These are phyloP conservation scores for Colletotrichum limetticola DNA, from an alignment of 2,329 filamentous ascomycete genomes.

Conservation along the genomic window DNA sequence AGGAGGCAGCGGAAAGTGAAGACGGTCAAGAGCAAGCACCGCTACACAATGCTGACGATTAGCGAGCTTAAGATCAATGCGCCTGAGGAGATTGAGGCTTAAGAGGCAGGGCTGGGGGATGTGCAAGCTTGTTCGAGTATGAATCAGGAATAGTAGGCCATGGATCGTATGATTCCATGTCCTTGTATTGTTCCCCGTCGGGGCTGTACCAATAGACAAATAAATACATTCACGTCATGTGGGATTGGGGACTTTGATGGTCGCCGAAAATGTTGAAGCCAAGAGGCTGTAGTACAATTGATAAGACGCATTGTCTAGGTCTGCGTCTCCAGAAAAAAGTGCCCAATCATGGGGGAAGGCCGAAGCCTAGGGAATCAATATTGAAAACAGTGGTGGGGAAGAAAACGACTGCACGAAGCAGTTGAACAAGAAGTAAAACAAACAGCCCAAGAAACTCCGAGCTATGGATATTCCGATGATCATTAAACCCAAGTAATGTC, in stretches of 20 bases:
- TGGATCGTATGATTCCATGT: slow-evolving; percentile 1
- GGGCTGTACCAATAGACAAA: slow-evolving; percentile 33
- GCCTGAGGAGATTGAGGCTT: slow-evolving; percentile 50
- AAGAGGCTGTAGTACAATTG: background rate
- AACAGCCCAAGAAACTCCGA: slow-evolving; percentile 30
- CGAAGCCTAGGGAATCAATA: slow-evolving; percentile 12
- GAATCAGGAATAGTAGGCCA: slow-evolving; percentile 15
- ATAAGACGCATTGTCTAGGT: slow-evolving; percentile 7
- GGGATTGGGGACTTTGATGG: background rate
- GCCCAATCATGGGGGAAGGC: background rate
- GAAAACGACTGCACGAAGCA: slow-evolving; percentile 6
- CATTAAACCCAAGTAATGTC: slow-evolving; percentile 30
- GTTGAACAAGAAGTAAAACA: slow-evolving; percentile 26
- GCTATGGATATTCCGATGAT: slow-evolving; percentile 33
- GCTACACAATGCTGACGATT: slow-evolving; percentile 86
- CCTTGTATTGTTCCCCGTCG: slow-evolving; percentile 2
- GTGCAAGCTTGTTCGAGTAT: slow-evolving; percentile 21
- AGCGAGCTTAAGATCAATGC: slow-evolving; percentile 78
- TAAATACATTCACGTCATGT: slow-evolving; percentile 8
- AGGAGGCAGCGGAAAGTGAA: slow-evolving; percentile 78
- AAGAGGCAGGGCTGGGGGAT: background rate
- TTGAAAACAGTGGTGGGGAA: slow-evolving; percentile 21
- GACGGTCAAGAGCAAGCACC: slow-evolving; percentile 88
- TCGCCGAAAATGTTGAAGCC: background rate
- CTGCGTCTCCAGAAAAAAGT: background rate